Conservation (phyloP, 805 yeast genomes). For the Barnettozyma pratensis region DNA sequence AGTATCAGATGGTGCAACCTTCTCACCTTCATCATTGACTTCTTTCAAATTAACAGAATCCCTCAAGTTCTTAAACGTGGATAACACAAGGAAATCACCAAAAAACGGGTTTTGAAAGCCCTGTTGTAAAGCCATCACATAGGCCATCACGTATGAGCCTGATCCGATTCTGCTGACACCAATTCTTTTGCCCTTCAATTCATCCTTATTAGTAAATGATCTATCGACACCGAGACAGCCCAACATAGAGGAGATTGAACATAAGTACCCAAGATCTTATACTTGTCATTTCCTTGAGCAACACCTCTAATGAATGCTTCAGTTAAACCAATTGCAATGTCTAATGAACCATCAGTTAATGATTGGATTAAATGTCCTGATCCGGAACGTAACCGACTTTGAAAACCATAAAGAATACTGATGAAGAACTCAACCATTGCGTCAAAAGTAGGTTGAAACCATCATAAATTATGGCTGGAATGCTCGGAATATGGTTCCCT, state of each 20-base stretch:
- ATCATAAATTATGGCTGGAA: no score
- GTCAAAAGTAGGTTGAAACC: no score
- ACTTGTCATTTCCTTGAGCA: conserved; percentile 46
- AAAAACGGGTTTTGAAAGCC: conserved; percentile 49
- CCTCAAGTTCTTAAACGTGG: conserved; percentile 70
- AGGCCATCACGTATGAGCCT: conserved; percentile 90
- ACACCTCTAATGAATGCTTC: conserved; percentile 87
- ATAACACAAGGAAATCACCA: conserved; percentile 48
- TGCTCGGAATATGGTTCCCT: no score
- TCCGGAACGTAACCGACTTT: conserved; percentile 87
- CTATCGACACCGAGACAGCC: conserved; percentile 73
- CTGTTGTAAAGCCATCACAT: conserved; percentile 64
- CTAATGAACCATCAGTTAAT: conserved; percentile 56
- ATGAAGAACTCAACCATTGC: not conserved
- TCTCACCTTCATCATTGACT: conserved; percentile 18
- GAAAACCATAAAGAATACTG: conserved; percentile 23
- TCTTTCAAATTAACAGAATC: conserved; percentile 62
- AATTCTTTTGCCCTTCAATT: conserved; percentile 57
- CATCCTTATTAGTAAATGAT: conserved; percentile 46
- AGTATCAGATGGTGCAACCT: conserved; percentile 56
- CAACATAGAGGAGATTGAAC: conserved; percentile 85
- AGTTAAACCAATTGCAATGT: conserved; percentile 82
- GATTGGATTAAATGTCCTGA: conserved; percentile 82
- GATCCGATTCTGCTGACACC: conserved; percentile 87
- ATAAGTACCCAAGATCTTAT: conserved; percentile 72